Evolutionary conservation across 2,329 filamentous ascomycete genomes (phyloP).

Genomic region (Rhynchosporium secalis): DNA sequence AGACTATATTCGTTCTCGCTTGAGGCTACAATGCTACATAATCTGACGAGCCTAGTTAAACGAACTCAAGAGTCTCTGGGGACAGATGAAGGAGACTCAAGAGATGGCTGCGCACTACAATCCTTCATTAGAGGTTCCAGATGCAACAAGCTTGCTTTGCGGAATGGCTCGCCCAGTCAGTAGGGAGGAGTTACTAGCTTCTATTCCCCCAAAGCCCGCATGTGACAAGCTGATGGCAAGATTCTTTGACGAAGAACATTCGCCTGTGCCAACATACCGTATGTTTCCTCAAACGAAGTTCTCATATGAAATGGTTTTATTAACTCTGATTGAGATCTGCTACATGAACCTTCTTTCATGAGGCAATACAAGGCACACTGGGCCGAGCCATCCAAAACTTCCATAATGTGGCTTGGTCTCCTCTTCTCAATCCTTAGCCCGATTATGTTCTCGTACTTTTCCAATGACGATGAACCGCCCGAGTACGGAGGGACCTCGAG

Average conservation of each 20-base stretch:
- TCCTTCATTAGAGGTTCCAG: conserved; percentile 40
- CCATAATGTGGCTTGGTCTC: conserved; percentile 74
- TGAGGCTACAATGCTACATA: background rate
- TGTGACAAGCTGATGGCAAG: conserved; percentile 80
- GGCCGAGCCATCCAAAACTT: conserved; percentile 68
- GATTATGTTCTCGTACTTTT: conserved; percentile 73
- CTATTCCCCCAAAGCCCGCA: conserved; percentile 75
- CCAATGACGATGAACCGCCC: conserved; percentile 71
- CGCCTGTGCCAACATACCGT: conserved; percentile 50
- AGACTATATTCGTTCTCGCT: conserved; percentile 22
- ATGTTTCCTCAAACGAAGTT: background rate
- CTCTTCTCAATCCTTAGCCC: conserved; percentile 76
- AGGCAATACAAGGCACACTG: conserved; percentile 50
- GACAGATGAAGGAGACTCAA: conserved; percentile 74
- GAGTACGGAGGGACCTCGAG: conserved; percentile 64
- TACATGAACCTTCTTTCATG: conserved; percentile 82
- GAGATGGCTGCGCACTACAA: conserved; percentile 42
- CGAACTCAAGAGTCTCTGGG: conserved; percentile 57
- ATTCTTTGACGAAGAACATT: conserved; percentile 80
- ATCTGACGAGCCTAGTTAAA: conserved; percentile 22
- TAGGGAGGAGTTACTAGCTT: conserved; percentile 74
- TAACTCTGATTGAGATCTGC: conserved; percentile 52
- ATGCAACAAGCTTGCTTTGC: conserved; percentile 69
- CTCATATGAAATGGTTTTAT: background rate
- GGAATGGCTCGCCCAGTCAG: conserved; percentile 67